Evolutionary conservation across 2,329 filamentous ascomycete species (phyloP), one percentile per base, ranked within the genome.

Genomic region (Fusarium irregulare): DNA sequence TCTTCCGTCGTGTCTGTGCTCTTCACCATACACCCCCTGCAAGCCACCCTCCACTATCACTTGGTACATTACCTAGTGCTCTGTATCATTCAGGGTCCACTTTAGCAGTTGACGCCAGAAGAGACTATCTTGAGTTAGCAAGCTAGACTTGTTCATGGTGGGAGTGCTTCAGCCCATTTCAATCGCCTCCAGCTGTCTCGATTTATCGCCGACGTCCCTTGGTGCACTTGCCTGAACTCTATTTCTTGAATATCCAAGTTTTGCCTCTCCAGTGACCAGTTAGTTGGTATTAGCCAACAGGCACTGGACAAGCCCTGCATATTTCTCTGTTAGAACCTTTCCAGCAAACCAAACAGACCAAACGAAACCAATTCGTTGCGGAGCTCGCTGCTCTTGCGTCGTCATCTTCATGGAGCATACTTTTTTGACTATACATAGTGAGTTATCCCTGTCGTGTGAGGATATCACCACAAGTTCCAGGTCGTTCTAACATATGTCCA

Each of bases 351-450:
- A 51, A 27, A 48, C 41, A 44, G 14, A n/a, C 23, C 41, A 44
- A 14, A 44, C 41, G 28, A 66, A 37, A 55, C 46, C 42, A 62
- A 28, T 54, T 51, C 46, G 49, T 58, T 53, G 68, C 60, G 47
- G 68, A 63, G 60, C 61, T 61, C 63, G 62, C 59, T 66, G 63
- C 69, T 73, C 42, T 60, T 50, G 60, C 63, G 25, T 46, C 60
- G 18, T 64, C 48, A 50, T 53, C 56, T 58, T 57, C 49, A 93
- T 93, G 92, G 92, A 94, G 81, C 92, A 92, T 73, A 96, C 93
- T 32, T 97, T 97, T 82, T 96, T 97, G 83, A 94, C 93, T 73
- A 96, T 97, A 77, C 93, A 96, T 78, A 93, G 93, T 92, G 82
- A 83, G 89, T 84, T 44, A 67, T 61, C 40, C 46, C 34, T 51